Conservation (phyloP, 306 rosid species). For the Rosa chinensis region DNA sequence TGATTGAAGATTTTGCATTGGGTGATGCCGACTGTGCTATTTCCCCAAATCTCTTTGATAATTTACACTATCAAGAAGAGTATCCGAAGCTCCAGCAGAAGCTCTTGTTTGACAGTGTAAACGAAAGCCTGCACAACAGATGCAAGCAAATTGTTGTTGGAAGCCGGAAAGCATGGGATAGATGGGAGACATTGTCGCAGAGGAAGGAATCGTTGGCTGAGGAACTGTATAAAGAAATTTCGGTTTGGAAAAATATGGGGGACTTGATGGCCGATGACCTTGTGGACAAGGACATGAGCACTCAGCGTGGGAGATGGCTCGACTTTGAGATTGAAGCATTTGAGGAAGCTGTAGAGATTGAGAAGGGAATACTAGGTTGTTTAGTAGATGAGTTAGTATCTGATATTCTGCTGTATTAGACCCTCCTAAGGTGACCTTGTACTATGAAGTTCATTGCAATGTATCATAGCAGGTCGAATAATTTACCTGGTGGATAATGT, state of each 20-base stretch:
- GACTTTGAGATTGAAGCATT: conserved; percentile 61
- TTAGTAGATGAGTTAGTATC: conserved; percentile 64
- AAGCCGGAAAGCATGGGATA: conserved; percentile 45
- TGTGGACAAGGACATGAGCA: conserved; percentile 78
- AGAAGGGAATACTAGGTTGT: conserved; percentile 41
- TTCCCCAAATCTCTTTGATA: conserved; percentile 55
- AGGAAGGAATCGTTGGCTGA: conserved; percentile 53
- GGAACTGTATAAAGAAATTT: conserved; percentile 59
- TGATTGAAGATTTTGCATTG: conserved; percentile 47
- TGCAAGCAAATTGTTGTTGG: conserved; percentile 48
- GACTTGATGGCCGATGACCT: conserved; percentile 76
- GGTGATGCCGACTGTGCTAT: conserved; percentile 41
- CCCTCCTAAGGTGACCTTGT: conserved; percentile 21
- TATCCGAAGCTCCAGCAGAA: conserved; percentile 43
- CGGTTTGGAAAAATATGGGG: conserved; percentile 53
- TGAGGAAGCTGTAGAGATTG: conserved; percentile 65
- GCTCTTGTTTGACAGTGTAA: conserved; percentile 61
- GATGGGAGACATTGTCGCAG: conserved; percentile 40
- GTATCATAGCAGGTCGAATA: conserved; percentile 18
- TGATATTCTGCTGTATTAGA: conserved; percentile 48
- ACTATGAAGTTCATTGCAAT: background rate
- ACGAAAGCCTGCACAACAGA: conserved; percentile 52
- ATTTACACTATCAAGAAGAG: conserved; percentile 53
- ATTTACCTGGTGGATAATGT: conserved; percentile 20
- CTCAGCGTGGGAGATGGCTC: conserved; percentile 68